Conservation (phyloP, 2,329 filamentous ascomycete species). For the Paracorniculantispora psalliotae region DNA sequence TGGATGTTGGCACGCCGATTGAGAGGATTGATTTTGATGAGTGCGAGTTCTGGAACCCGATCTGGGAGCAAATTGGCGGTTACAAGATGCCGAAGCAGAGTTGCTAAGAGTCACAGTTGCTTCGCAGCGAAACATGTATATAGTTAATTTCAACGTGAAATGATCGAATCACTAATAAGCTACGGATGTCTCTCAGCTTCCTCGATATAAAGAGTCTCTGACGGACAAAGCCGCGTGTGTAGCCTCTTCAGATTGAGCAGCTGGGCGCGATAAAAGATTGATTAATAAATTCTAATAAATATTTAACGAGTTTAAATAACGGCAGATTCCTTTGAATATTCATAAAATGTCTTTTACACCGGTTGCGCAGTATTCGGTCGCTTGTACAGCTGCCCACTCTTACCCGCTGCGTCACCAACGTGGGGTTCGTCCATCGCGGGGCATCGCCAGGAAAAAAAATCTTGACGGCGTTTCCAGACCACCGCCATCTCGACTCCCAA, state of each 20-base stretch:
- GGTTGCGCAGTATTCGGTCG: too few relatives aligned
- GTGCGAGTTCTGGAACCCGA: not conserved
- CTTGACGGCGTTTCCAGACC: not conserved
- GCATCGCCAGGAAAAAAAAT: not conserved
- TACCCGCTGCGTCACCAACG: not conserved
- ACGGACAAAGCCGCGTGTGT: too few relatives aligned
- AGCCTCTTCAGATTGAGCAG: too few relatives aligned
- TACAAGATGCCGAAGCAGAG: not conserved
- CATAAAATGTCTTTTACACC: too few relatives aligned
- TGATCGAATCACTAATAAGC: not conserved
- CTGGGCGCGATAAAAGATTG: too few relatives aligned
- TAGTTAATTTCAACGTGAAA: not conserved
- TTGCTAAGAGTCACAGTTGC: not conserved
- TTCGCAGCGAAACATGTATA: too few relatives aligned
- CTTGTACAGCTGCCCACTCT: not conserved
- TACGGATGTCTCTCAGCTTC: too few relatives aligned
- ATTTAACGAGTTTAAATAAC: too few relatives aligned
- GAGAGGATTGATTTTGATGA: not conserved
- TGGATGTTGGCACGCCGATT: not conserved
- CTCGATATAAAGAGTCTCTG: too few relatives aligned
- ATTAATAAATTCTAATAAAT: too few relatives aligned
- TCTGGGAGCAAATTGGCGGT: not conserved
- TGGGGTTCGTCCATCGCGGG: constrained; percentile 4
- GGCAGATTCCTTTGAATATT: too few relatives aligned
- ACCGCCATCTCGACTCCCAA: not conserved